Conservation (phyloP, 2,329 filamentous ascomycete species). For the Cladosporium sp. region DNA sequence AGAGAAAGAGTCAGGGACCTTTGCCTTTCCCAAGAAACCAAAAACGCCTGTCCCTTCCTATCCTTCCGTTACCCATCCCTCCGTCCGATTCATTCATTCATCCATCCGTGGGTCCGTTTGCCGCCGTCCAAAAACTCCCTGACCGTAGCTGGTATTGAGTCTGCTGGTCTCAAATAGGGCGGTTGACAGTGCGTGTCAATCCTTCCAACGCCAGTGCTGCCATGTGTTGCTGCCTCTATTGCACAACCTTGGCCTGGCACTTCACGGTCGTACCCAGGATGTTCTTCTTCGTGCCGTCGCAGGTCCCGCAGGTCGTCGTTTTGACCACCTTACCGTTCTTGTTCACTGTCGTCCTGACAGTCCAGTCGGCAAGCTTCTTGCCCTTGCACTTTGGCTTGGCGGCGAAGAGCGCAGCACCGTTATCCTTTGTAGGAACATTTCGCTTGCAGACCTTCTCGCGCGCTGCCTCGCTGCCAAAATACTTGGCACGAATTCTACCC, state of each 20-base stretch:
- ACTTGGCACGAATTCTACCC: slow-evolving; percentile 16
- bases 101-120: not conserved
- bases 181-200: not conserved
- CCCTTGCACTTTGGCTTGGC: not conserved
- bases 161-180: not conserved
- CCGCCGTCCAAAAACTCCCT: not conserved
- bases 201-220: not conserved
- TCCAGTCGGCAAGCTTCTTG: not conserved
- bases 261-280: not conserved
- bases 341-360: not conserved
- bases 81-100: not conserved
- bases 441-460: slow-evolving; percentile 18
- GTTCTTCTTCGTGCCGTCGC: slow-evolving; percentile 32
- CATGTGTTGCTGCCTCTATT: not conserved
- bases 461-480: slow-evolving; percentile 8
- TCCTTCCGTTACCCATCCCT: not conserved
- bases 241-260: not conserved
- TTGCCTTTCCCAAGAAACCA: not conserved
- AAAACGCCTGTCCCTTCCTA: not conserved
- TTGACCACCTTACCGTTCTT: not conserved
- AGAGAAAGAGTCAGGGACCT: not conserved
- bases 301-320: slow-evolving; percentile 26
- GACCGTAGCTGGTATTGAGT: not conserved
- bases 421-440: not conserved
- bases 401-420: not conserved